phyloP scores from a whole-genome alignment of 257 asterid genomes.

The Solanum medicagineum region DNA sequence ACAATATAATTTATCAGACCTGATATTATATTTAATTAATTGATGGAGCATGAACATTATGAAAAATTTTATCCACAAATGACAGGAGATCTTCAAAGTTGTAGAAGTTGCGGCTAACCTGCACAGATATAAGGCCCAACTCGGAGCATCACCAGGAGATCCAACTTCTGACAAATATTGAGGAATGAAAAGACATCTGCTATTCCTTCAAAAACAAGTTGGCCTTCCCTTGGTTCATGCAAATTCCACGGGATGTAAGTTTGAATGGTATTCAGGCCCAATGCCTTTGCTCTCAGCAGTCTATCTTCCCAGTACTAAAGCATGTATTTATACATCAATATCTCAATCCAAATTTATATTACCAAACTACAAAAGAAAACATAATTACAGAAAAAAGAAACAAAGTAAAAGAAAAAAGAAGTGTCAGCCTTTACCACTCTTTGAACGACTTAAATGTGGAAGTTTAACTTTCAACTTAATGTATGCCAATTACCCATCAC shows the following conservation, averaged over 20 bases:
- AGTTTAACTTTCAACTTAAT: not conserved
- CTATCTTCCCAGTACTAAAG: constrained; percentile 94
- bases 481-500: not conserved
- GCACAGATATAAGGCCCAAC: constrained; percentile 96
- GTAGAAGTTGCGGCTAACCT: constrained; percentile 39
- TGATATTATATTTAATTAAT: not conserved
- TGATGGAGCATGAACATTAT: not conserved
- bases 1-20: not conserved
- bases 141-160: constrained; percentile 87
- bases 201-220: constrained; percentile 58
- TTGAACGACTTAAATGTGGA: not conserved
- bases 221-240: constrained; percentile 75
- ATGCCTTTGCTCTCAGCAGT: constrained; percentile 82
- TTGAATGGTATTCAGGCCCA: constrained; percentile 91
- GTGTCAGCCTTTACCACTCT: not conserved
- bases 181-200: constrained; percentile 76
- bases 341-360: not conserved
- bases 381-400: not conserved
- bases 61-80: not conserved
- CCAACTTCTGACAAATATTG: constrained; percentile 68
- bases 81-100: not conserved
- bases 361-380: not conserved
- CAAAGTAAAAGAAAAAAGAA: not conserved
- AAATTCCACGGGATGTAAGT: constrained; percentile 95
- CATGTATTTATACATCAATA: constrained; percentile 6